Base-by-base conservation (phyloP, 129 eudicot genomes). In the Helianthus tuberosus region DNA sequence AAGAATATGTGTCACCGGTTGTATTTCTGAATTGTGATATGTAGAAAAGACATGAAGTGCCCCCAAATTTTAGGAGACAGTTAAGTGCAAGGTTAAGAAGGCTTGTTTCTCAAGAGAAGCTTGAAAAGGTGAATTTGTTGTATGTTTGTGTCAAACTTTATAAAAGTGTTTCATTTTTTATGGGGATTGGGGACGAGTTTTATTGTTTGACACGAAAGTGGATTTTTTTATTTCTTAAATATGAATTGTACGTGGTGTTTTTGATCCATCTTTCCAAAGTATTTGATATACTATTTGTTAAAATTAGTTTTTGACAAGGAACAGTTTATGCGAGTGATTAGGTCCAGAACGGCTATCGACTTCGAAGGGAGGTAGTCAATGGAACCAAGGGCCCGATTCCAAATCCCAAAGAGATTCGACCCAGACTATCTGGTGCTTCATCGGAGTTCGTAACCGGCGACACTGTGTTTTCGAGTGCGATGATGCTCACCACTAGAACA, bases 91-190 rank as follows among this genome's bases (percentile, higher is more conserved):
- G n/a, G n/a, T n/a, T n/a, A n/a, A n/a, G n/a, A n/a, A n/a, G n/a
- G n/a, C n/a, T n/a, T n/a, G n/a, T n/a, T n/a, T n/a, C n/a, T n/a
- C n/a, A n/a, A n/a, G n/a, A n/a, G n/a, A n/a, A n/a, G 82, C 91
- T 89, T 65, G 98, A 92, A 76, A 92, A 92, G 96, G 98, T 89
- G 68, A 81, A 29, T 39, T 62, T 62, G 44, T 60, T 81, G 32
- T 75, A 6, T 75, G 15, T 66, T 57, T 57, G 36, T 57, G 35
- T 23, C 6, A 23, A 52, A 52, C 8, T 61, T 13, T 61, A 61
- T 32, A 0, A 25, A n/a, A n/a, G n/a, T n/a, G n/a, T n/a, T 25
- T 25, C 29, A 1, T 2, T 25, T 25, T 25, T 25, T 25, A 25
- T 25, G 29, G 16, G 16, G 20, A 11, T 66, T 46, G 71, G 54